These are phyloP conservation scores for Cyclotella choctawhatcheeana DNA, from an alignment of 108 stramenopile species.

Conservation along the genomic window DNA sequence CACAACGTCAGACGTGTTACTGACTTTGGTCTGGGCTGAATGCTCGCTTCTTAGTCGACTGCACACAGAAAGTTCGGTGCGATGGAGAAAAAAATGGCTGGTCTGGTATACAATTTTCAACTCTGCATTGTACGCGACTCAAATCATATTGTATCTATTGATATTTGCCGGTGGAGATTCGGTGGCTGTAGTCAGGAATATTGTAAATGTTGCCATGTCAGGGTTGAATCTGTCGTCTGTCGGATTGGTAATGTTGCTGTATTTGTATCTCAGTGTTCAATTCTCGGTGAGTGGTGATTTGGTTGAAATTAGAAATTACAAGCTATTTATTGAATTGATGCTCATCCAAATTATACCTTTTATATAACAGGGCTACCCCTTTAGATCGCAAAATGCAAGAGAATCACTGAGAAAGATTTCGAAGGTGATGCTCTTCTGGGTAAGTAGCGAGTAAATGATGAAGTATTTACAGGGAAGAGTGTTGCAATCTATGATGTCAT, in stretches of 20 bases:
- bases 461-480: not conserved
- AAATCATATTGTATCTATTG: slow-evolving; percentile 78
- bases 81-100: slow-evolving; percentile 71
- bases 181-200: slow-evolving; percentile 55
- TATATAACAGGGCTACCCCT: slow-evolving; percentile 51
- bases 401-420: slow-evolving; percentile 54
- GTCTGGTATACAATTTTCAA: slow-evolving; percentile 88
- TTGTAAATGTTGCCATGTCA: slow-evolving; percentile 79
- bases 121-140: slow-evolving; percentile 69
- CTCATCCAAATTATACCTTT: not conserved
- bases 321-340: not conserved
- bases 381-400: slow-evolving; percentile 42
- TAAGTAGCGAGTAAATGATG: not conserved
- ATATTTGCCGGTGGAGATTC: slow-evolving; percentile 71
- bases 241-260: slow-evolving; percentile 66
- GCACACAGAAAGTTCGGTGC: slow-evolving; percentile 57
- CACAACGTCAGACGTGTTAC: no score
- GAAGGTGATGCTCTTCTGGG: slow-evolving; percentile 62
- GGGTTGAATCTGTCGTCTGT: slow-evolving; percentile 80
- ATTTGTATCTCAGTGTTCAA: slow-evolving; percentile 71
- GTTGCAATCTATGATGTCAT: no score
- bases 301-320: not conserved
- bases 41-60: slow-evolving; percentile 77
- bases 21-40: slow-evolving; percentile 89
- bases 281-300: slow-evolving; percentile 69